phyloP scores from a whole-genome alignment of 1,284 basidiomycete genomes.

The Ceratobasidium theobromae region DNA sequence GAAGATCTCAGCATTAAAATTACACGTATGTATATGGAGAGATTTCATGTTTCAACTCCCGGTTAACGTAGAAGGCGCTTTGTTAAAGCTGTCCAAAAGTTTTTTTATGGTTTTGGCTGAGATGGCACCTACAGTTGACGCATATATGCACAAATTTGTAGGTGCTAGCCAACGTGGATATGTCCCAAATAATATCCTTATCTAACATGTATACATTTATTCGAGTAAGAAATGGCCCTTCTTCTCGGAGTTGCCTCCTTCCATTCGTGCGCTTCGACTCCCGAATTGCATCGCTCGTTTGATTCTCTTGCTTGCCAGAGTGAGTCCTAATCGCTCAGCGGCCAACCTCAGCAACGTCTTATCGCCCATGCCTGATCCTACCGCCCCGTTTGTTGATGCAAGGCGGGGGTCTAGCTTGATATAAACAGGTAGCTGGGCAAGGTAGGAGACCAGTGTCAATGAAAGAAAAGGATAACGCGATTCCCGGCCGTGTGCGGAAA shows the following conservation, averaged over 20 bases:
- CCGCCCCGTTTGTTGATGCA: conserved; percentile 37
- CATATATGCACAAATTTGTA: neutral
- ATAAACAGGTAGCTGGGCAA: conserved; percentile 75
- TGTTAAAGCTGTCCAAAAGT: no score
- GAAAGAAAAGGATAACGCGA: conserved; percentile 89
- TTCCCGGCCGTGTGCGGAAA: conserved; percentile 88
- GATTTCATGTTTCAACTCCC: no score
- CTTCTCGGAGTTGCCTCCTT: conserved; percentile 46
- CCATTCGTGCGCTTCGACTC: conserved; percentile 88
- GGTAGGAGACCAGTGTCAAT: conserved; percentile 69
- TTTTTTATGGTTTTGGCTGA: no score
- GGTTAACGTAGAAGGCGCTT: no score
- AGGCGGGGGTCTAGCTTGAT: conserved; percentile 76
- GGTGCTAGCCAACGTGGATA: no score
- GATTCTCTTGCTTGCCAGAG: conserved; percentile 67
- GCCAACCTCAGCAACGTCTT: conserved; percentile 81
- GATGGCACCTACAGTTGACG: neutral
- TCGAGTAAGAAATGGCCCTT: conserved; percentile 27
- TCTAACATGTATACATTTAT: neutral
- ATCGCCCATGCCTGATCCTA: conserved; percentile 71
- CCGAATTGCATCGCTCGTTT: conserved; percentile 99
- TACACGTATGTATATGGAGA: no score
- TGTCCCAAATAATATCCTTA: no score
- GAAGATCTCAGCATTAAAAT: no score
- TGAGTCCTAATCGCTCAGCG: conserved; percentile 65